Percentiles rank a stretch among this genome's conserved stretches.
phyloP scores from a whole-genome alignment of 192 early-diverging fungal genomes.

The Coemansia sp. region DNA sequence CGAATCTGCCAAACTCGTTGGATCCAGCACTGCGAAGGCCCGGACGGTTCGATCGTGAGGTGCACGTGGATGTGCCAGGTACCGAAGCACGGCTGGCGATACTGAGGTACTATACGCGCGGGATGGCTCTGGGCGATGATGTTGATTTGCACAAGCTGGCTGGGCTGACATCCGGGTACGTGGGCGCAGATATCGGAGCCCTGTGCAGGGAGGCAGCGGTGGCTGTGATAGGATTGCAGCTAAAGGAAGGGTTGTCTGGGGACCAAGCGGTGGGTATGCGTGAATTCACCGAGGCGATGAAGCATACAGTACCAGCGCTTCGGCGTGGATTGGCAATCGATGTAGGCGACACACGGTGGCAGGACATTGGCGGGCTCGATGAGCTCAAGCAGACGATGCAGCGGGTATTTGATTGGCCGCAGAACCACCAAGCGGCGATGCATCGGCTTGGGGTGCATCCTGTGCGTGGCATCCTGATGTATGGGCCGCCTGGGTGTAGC shows the following conservation, averaged over 20 bases:
- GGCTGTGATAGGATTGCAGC: constrained; percentile 7
- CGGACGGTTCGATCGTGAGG: constrained; percentile 96
- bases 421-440: constrained; percentile 68
- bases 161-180: constrained; percentile 80
- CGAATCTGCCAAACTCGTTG: constrained; percentile 94
- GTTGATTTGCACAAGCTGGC: constrained; percentile 62
- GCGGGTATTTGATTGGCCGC: constrained; percentile 90
- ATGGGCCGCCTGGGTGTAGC: constrained; percentile 97
- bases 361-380: constrained; percentile 87
- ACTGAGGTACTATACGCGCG: constrained; percentile 58
- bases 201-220: constrained; percentile 81
- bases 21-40: constrained; percentile 94
- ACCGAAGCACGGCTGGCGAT: constrained; percentile 63
- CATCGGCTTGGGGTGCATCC: constrained; percentile 74
- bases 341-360: constrained; percentile 66
- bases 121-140: constrained; percentile 55
- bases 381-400: constrained; percentile 73
- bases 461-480: constrained; percentile 87
- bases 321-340: constrained; percentile 67
- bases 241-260: neutral
- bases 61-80: constrained; percentile 86
- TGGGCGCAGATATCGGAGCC: constrained; percentile 88
- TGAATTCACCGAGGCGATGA: constrained; percentile 69
- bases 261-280: constrained; percentile 45
- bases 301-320: constrained; percentile 66